phyloP scores from a whole-genome alignment of 2,329 filamentous ascomycete genomes.

The Dothideomycetes sp. region DNA sequence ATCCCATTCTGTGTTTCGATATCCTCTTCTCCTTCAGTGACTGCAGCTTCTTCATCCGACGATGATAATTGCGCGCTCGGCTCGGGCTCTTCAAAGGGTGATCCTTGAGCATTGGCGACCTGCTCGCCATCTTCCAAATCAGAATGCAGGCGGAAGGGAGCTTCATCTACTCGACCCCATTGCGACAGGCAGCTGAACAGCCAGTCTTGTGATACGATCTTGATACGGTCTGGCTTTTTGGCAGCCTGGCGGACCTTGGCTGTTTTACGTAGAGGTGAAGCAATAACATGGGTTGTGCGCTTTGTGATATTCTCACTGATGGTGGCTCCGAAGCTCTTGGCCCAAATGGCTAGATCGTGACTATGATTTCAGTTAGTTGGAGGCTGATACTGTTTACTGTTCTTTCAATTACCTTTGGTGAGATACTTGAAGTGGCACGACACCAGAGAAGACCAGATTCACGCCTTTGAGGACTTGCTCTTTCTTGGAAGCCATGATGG shows the following conservation, averaged over 20 bases:
- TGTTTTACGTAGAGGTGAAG: conserved; percentile 63
- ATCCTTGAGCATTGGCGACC: conserved; percentile 40
- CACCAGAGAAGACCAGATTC: conserved; percentile 78
- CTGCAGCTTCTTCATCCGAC: conserved; percentile 36
- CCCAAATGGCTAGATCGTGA: conserved; percentile 81
- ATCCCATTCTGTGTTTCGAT: conserved; percentile 16
- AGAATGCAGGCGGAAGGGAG: conserved; percentile 67
- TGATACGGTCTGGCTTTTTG: conserved; percentile 61
- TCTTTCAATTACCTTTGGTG: conserved; percentile 47
- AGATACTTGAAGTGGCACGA: conserved; percentile 74
- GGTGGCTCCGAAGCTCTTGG: conserved; percentile 72
- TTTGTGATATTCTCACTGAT: conserved; percentile 50
- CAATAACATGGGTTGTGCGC: conserved; percentile 60
- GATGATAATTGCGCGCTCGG: conserved; percentile 31
- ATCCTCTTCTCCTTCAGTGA: conserved; percentile 30
- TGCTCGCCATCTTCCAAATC: conserved; percentile 40
- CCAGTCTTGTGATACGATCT: conserved; percentile 90
- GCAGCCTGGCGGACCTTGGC: conserved; percentile 85
- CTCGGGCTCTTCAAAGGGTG: conserved; percentile 30
- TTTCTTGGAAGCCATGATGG: conserved; percentile 78
- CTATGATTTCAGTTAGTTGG: conserved; percentile 28
- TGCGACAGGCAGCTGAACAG: conserved; percentile 73
- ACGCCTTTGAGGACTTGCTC: conserved; percentile 62
- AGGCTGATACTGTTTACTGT: not conserved
- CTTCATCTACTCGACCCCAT: conserved; percentile 74